A percentile compares a stretch with the other conserved stretches of the same genome.
phyloP scores from a whole-genome alignment of 495 filamentous ascomycete genomes.

The Chaetomium fimeti region DNA sequence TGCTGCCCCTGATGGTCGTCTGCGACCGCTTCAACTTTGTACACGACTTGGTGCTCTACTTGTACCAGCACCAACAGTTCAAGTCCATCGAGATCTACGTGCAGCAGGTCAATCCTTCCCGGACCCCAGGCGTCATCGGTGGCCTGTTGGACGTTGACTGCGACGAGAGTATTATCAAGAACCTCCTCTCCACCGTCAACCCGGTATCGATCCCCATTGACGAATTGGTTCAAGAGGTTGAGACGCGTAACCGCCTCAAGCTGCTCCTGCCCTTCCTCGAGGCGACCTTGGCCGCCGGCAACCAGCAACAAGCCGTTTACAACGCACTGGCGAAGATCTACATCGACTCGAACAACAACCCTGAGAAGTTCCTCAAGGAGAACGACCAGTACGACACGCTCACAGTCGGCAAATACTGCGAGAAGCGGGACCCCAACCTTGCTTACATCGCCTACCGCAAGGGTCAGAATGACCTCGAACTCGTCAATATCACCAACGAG shows the following conservation, averaged over 20 bases:
- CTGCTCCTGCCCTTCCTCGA: constrained; percentile 95
- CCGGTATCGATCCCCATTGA: constrained; percentile 88
- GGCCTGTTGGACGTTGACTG: constrained; percentile 97
- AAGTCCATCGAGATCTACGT: constrained; percentile 99
- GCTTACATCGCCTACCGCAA: constrained; percentile 95
- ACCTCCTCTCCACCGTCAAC: constrained; percentile 82
- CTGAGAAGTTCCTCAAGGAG: constrained; percentile 97
- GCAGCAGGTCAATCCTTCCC: constrained; percentile 94
- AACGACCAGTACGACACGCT: constrained; percentile 96
- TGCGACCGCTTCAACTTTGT: constrained; percentile 99
- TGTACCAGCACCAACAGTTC: constrained; percentile 99
- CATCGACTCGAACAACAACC: constrained; percentile 98
- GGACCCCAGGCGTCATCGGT: constrained; percentile 91
- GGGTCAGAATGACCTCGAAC: constrained; percentile 94
- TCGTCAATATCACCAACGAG: constrained; percentile 97
- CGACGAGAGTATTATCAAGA: constrained; percentile 93
- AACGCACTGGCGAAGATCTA: constrained; percentile 99
- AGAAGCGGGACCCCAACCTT: constrained; percentile 96
- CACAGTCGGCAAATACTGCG: constrained; percentile 95
- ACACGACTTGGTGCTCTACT: constrained; percentile 93
- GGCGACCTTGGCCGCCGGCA: constrained; percentile 81
- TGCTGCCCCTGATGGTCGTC: constrained; percentile 95
- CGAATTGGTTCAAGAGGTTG: constrained; percentile 92
- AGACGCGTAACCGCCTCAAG: constrained; percentile 93
- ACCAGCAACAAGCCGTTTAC: constrained; percentile 97